Conservation (phyloP, 768 basidiomycete genomes). For the Calocera viscosa region DNA sequence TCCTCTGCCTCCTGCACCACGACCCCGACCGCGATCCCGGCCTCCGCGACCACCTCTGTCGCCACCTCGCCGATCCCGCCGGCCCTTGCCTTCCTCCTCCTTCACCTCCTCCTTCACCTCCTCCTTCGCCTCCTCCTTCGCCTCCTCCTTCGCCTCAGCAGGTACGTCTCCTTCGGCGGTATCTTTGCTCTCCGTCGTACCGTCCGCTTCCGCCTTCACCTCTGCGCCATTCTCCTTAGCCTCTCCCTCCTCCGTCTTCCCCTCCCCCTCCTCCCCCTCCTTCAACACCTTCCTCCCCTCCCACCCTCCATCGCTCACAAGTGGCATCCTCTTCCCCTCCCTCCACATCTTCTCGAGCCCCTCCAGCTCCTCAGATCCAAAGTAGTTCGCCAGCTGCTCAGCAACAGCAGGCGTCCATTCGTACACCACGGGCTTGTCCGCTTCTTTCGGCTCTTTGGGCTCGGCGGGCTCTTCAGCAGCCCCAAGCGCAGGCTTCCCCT, state of each 20-base stretch:
- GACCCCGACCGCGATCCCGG: constrained; percentile 31
- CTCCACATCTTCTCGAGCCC: constrained; percentile 61
- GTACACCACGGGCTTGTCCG: constrained; percentile 17
- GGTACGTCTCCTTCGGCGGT: not conserved
- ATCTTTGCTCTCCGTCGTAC: constrained; percentile 11
- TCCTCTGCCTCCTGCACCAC: constrained; percentile 28
- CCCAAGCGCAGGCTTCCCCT: constrained; percentile 27
- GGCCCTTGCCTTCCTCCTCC: constrained; percentile 20
- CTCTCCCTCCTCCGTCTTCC: constrained; percentile 12
- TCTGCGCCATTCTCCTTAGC: constrained; percentile 2
- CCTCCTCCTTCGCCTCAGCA: constrained; percentile 11
- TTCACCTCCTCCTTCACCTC: not conserved
- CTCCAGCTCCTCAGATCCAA: constrained; percentile 47
- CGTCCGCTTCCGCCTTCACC: too few relatives aligned
- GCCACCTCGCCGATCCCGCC: constrained; percentile 17
- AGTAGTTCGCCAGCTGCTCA: constrained; percentile 44
- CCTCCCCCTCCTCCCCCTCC: constrained; percentile 20
- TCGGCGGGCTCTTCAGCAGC: constrained; percentile 27
- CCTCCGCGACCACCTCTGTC: constrained; percentile 31
- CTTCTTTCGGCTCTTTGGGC: constrained; percentile 23
- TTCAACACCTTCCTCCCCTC: constrained; percentile 34
- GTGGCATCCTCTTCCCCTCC: constrained; percentile 69
- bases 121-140: constrained; percentile 6
- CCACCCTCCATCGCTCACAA: constrained; percentile 67
- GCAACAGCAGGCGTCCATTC: constrained; percentile 20